Evolutionary conservation across 2,329 filamentous ascomycete species (phyloP).

Genomic region (Pseudocercospora fuligena): DNA sequence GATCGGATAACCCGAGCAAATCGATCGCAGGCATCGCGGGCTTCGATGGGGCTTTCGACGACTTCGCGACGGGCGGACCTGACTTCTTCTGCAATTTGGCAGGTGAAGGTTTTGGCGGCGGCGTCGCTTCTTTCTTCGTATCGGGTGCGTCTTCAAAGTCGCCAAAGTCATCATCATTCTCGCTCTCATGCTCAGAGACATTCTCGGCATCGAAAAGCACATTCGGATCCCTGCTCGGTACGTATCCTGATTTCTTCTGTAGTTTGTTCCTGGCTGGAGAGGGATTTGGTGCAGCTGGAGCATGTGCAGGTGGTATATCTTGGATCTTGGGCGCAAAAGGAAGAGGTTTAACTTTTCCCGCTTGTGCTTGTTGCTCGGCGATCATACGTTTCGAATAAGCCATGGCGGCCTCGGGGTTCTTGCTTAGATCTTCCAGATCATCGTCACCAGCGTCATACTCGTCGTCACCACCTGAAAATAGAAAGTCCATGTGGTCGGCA

Average conservation of each 20-base stretch:
- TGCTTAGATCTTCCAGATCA: constrained; percentile 40
- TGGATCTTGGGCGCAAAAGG: constrained; percentile 8
- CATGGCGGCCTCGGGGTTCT: constrained; percentile 42
- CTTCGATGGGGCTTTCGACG: constrained; percentile 1
- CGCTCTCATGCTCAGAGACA: constrained; percentile 32
- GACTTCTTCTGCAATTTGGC: constrained; percentile 17
- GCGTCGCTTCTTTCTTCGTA: not conserved
- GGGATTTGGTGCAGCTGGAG: constrained; percentile 14
- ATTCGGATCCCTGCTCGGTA: constrained; percentile 30
- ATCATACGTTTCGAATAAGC: constrained; percentile 42
- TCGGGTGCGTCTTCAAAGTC: constrained; percentile 37
- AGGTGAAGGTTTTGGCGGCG: constrained; percentile 1
- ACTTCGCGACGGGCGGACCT: not conserved
- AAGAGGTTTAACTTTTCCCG: constrained; percentile 14
- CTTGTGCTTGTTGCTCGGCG: constrained; percentile 31
- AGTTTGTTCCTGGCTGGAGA: constrained; percentile 32
- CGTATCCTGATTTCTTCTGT: constrained; percentile 32
- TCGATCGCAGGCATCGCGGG: constrained; percentile 32
- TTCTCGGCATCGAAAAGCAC: constrained; percentile 43
- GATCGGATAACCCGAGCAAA: constrained; percentile 37
- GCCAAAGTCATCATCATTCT: constrained; percentile 41
- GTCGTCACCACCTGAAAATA: constrained; percentile 40
- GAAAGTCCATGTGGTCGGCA: constrained; percentile 41
- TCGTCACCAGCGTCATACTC: constrained; percentile 43
- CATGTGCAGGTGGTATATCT: not conserved